A percentile compares a stretch with the other conserved stretches of the same genome.
Evolutionary conservation across 768 basidiomycete genomes (phyloP).

Genomic region (Lactarius indigo): DNA sequence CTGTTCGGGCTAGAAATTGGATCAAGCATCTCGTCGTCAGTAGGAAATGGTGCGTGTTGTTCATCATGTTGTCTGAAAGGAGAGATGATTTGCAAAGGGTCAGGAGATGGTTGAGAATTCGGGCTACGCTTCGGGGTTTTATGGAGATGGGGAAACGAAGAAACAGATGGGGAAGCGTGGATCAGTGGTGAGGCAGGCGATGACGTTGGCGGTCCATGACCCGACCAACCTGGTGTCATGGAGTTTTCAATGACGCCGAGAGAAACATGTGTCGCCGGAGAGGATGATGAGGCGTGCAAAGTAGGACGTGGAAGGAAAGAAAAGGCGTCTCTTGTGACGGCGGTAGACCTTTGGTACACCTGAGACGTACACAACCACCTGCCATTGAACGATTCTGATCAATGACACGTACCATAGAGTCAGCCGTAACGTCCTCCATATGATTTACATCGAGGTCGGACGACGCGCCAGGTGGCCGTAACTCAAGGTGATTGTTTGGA

Average conservation of each 20-base stretch:
- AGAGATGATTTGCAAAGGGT: conserved; percentile 2
- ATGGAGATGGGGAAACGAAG: neutral
- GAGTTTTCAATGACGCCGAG: neutral
- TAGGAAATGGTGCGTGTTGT: neutral
- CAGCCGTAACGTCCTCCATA: neutral
- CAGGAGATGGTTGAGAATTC: neutral
- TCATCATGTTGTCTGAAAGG: neutral
- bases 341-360: neutral
- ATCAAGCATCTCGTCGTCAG: neutral
- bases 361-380: conserved; percentile 13
- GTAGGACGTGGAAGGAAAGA: neutral
- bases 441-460: neutral
- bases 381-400: neutral
- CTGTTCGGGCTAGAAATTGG: neutral
- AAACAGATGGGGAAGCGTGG: neutral
- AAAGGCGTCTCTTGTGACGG: neutral
- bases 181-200: neutral
- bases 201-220: neutral
- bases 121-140: neutral
- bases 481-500: neutral
- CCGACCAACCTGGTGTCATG: neutral
- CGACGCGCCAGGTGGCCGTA: neutral
- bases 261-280: neutral
- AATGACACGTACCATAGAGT: conserved; percentile 1
- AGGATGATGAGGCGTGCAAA: neutral